Evolutionary conservation across 805 yeast genomes (phyloP), one percentile per base, ranked within the genome.

Genomic region (Kodamaea nitidulidarum): DNA sequence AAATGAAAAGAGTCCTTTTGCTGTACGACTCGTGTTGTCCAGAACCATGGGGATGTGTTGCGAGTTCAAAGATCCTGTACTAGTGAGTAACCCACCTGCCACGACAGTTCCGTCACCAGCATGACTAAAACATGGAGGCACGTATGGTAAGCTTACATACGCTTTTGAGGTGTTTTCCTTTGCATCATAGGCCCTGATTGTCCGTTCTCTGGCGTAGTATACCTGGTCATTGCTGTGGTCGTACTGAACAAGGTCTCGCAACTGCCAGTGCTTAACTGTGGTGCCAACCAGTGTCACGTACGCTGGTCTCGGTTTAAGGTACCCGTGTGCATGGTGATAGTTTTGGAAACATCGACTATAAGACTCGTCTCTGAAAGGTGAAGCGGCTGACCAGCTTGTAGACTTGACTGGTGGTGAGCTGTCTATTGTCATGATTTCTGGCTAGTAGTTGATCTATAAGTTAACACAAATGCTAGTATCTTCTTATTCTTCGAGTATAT

Each of bases 241-340:
- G 31, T 11, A 75, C 72, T 47, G 79, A 75, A 88, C 65, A 51
- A 88, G 69, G 53, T 88, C 91, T 26, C 95, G 69, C 22, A 88
- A 67, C 58, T 87, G 96, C 95, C 95, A 88, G 63, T 87, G 80
- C 38, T 69, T 68, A 32, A 59, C 62, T 11, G 59, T 52, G 4
- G 67, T 51, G 16, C 56, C 54, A 20, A 65, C 50, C 30, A 50
- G 52, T 15, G 65, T 47, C 12, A 67, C 48, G 44, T 67, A 68
- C 12, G 36, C 44, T 2, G 73, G 73, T 36, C 54, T 53, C 4
- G 72, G 67, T 16, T 52, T 55, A 29, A 68, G 52, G 45, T 58
- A 62, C 32, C 58, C 58, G 41, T 61, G 67, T 4, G 65, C 61
- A 39, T 67, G 66, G 45, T 67, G 65, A 41, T 67, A 66, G 48